Evolutionary conservation across 345 rosid genomes (phyloP), one percentile per base, ranked within the genome.

Genomic region (Camelina hispida): DNA sequence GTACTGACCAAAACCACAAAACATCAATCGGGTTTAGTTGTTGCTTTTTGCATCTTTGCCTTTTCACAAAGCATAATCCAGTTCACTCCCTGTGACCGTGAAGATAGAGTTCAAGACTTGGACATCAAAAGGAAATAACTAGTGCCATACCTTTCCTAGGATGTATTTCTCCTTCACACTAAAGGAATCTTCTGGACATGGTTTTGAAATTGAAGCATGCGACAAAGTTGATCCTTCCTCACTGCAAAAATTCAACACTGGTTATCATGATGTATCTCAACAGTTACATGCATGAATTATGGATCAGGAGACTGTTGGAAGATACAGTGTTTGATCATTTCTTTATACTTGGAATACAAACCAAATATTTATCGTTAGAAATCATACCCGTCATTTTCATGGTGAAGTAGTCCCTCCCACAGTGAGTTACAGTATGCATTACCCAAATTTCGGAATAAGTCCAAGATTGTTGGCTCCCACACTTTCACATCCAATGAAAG

Each of bases 401-500:
- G 78, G 56, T 70, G 86, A 73, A 84, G 93, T 44, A 72, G 43
- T 50, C 90, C 91, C 73, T 93, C 98, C 98, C 98, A 93, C 58
- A 91, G n/a, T 10, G 98, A 91, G 66, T 93, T 93, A 70, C 93
- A 89, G 74, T 85, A 93, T 28, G 78, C 69, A 80, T 93, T 93
- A n/a, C 98, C 98, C 82, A 93, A 79, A 32, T 77, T 64, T 47
- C 79, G 78, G 71, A 93, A 93, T 66, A 93, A 77, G 55, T 91
- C 88, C 89, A 93, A 78, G 30, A 93, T 79, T 11, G 97, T 81
- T 75, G 92, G 85, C 81, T 93, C 98, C 98, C 98, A 93, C 43
- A 91, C 93, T 84, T 85, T 91, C 79, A 91, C 98, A 83, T 93
- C 98, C 67, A 93, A 77, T 5, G 87, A 85, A 71, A 93, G 74